A percentile compares a stretch with the other conserved stretches of the same genome.
phyloP scores from a whole-genome alignment of 1,284 basidiomycete genomes.

The Cryptococcus deneoformans region DNA sequence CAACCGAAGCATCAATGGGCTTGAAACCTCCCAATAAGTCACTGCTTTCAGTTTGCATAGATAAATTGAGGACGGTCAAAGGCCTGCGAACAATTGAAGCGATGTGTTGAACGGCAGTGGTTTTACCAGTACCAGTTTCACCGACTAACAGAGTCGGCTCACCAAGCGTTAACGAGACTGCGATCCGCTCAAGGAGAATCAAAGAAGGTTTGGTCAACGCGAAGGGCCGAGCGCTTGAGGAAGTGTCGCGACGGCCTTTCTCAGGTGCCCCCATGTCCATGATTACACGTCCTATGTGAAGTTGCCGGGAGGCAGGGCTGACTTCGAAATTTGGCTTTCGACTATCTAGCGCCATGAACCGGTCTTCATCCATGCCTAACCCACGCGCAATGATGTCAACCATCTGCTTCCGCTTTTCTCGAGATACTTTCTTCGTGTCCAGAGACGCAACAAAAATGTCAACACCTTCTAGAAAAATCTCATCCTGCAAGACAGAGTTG shows the following conservation, averaged over 20 bases:
- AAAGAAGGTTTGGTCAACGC: constrained; percentile 87
- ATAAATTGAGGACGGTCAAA: constrained; percentile 87
- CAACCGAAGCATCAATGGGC: constrained; percentile 80
- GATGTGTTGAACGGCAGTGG: constrained; percentile 85
- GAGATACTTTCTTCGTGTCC: constrained; percentile 54
- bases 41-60: constrained; percentile 94
- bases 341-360: constrained; percentile 58
- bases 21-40: constrained; percentile 96
- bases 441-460: constrained; percentile 85
- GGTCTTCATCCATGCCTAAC: constrained; percentile 64
- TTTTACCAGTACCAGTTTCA: constrained; percentile 99
- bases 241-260: constrained; percentile 10
- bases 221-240: constrained; percentile 59
- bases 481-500: constrained; percentile 80
- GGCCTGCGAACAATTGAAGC: constrained; percentile 74
- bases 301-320: constrained; percentile 56
- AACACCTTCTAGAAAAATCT: constrained; percentile 82
- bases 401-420: constrained; percentile 35
- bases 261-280: constrained; percentile 17
- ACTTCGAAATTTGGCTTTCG: constrained; percentile 66
- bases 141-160: constrained; percentile 94
- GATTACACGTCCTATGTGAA: constrained; percentile 38
- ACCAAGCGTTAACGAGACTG: constrained; percentile 65
- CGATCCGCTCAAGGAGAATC: constrained; percentile 75
- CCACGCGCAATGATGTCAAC: constrained; percentile 58